A percentile compares a stretch with the other conserved stretches of the same genome.
These are phyloP conservation scores for Cytospora paraplurivora DNA, from an alignment of 2,329 filamentous ascomycete genomes.

Conservation along the genomic window DNA sequence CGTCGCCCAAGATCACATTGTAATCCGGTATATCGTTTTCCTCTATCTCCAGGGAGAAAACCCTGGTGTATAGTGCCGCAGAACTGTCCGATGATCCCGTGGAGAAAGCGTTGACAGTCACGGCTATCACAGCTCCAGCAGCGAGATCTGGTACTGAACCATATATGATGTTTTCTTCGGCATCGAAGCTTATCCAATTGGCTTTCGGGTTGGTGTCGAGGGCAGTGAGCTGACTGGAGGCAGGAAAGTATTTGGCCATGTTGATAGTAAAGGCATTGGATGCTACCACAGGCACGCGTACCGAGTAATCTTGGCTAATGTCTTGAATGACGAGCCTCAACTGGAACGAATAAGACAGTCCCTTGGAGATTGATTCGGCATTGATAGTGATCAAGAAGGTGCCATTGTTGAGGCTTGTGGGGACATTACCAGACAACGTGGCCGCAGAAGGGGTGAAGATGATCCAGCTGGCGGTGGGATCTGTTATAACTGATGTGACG, in stretches of 20 bases:
- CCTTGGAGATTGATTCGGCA: background rate
- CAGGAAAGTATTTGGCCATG: slow-evolving; percentile 7
- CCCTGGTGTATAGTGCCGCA: background rate
- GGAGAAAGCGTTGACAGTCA: slow-evolving; percentile 13
- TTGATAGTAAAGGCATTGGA: slow-evolving; percentile 4
- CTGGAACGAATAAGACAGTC: slow-evolving; percentile 8
- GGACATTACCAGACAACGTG: slow-evolving; percentile 2
- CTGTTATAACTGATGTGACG: background rate
- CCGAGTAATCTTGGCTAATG: background rate
- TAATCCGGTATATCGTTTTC: background rate
- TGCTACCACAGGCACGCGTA: slow-evolving; percentile 1
- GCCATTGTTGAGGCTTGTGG: background rate
- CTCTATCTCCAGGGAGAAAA: background rate
- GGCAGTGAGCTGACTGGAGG: slow-evolving; percentile 2
- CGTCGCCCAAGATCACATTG: background rate
- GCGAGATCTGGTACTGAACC: background rate
- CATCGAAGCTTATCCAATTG: slow-evolving; percentile 2
- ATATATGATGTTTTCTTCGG: background rate
- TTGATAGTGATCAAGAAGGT: background rate
- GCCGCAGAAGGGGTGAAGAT: background rate
- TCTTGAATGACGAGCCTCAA: slow-evolving; percentile 5
- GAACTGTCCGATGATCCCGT: background rate
- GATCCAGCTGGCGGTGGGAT: slow-evolving; percentile 6
- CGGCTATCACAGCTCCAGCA: background rate
- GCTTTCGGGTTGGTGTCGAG: background rate